Evolutionary conservation across 257 asterid genomes (phyloP).

Genomic region (Echites panduratus): DNA sequence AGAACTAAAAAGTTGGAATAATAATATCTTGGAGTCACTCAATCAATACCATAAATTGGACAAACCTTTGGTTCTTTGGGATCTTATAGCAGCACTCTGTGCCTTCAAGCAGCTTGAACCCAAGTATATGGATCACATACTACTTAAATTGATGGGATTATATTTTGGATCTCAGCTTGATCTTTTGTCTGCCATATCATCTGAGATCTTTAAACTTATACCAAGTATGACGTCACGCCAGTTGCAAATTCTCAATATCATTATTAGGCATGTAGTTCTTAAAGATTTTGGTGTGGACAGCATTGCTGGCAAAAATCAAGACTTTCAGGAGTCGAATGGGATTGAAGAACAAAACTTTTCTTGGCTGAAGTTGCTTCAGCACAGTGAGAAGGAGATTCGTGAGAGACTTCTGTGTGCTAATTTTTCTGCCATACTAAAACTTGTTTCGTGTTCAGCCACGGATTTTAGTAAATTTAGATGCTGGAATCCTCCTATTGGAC

Average conservation of each 20-base stretch:
- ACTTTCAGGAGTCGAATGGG: conserved; percentile 26
- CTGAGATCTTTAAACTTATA: conserved; percentile 35
- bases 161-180: conserved; percentile 34
- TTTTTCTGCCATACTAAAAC: conserved; percentile 37
- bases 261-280: conserved; percentile 56
- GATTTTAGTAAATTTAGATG: conserved; percentile 22
- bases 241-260: conserved; percentile 66
- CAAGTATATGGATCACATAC: conserved; percentile 39
- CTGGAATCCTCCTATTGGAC: conserved; percentile 58
- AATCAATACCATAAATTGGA: conserved; percentile 36
- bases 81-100: conserved; percentile 53
- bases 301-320: conserved; percentile 19
- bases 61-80: conserved; percentile 69
- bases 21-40: conserved; percentile 59
- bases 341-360: conserved; percentile 26
- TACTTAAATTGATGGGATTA: conserved; percentile 61
- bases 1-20: conserved; percentile 65
- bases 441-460: conserved; percentile 23
- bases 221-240: conserved; percentile 56
- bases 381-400: conserved; percentile 69
- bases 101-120: conserved; percentile 67
- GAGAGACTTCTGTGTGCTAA: conserved; percentile 58
- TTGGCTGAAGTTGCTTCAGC: conserved; percentile 55
- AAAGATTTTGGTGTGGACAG: conserved; percentile 30
- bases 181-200: conserved; percentile 26